phyloP scores from a whole-genome alignment of 768 basidiomycete species.

The Lactarius trivialis region DNA sequence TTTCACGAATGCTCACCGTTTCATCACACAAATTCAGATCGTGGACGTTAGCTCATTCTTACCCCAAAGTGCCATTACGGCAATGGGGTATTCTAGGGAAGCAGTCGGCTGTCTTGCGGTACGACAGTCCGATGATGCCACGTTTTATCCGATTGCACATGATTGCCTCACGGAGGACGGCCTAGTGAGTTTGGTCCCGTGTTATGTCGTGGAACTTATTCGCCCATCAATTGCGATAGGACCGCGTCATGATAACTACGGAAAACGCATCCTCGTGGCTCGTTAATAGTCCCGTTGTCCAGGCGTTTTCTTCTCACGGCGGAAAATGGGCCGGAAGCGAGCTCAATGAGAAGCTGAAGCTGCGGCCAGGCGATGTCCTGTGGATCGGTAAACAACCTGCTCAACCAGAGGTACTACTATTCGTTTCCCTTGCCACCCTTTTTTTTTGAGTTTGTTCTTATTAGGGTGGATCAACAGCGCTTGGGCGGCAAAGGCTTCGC shows the following conservation, averaged over 20 bases:
- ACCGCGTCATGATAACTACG: conserved; percentile 44
- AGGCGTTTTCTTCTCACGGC: background rate
- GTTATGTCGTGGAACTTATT: background rate
- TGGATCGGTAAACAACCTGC: conserved; percentile 15
- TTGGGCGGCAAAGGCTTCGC: conserved; percentile 64
- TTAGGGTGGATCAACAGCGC: conserved; percentile 80
- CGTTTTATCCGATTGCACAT: conserved; percentile 40
- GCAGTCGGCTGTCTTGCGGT: conserved; percentile 32
- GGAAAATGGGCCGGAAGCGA: background rate
- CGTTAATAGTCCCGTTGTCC: conserved; percentile 30
- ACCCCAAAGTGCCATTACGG: conserved; percentile 26
- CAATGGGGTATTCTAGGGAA: conserved; percentile 27
- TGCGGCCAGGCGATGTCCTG: conserved; percentile 20
- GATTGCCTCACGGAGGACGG: conserved; percentile 28
- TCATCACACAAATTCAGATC: conserved; percentile 28
- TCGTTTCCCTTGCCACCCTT: background rate
- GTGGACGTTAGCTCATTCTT: conserved; percentile 31
- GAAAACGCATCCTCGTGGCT: conserved; percentile 45
- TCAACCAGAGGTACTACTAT: conserved; percentile 11
- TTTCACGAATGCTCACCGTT: background rate
- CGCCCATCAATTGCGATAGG: conserved; percentile 31
- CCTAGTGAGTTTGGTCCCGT: conserved; percentile 28
- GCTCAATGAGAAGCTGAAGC: background rate
- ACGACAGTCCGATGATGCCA: conserved; percentile 24
- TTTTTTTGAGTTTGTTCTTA: conserved; percentile 14